Percentiles rank a stretch among this genome's conserved stretches.
Conservation (phyloP, 306 rosid species). For the Vigna hirtella region DNA sequence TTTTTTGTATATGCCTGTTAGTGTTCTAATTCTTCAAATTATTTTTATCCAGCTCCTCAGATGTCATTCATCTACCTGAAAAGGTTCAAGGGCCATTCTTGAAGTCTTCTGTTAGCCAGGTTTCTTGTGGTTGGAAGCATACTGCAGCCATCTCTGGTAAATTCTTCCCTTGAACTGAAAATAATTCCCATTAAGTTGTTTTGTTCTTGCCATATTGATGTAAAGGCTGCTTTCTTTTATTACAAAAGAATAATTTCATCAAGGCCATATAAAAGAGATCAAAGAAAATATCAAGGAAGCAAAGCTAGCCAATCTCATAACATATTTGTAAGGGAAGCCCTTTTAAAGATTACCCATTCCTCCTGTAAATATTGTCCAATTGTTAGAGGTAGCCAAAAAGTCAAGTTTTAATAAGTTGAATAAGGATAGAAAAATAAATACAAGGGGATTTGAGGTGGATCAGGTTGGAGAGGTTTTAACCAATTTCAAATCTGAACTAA, state of each 20-base stretch:
- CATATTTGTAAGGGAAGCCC: not conserved
- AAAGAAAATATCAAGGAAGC: conserved; percentile 16
- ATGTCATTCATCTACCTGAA: conserved; percentile 76
- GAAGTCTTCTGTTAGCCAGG: conserved; percentile 76
- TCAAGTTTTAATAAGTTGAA: not conserved
- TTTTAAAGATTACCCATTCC: not conserved
- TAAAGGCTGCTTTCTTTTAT: not conserved
- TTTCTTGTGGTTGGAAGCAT: conserved; percentile 99
- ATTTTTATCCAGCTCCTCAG: conserved; percentile 59
- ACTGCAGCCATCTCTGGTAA: conserved; percentile 90
- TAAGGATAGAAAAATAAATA: not conserved
- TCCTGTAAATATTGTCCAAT: not conserved
- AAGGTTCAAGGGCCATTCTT: conserved; percentile 82
- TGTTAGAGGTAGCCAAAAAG: not conserved
- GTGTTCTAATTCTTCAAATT: conserved; percentile 27
- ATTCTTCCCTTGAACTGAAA: conserved; percentile 9
- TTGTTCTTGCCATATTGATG: conserved; percentile 19
- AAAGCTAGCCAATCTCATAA: not conserved
- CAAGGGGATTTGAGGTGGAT: not conserved
- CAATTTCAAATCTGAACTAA: not conserved
- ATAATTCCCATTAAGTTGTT: not conserved
- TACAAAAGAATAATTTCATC: conserved; percentile 1
- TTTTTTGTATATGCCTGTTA: conserved; percentile 12
- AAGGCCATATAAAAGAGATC: not conserved
- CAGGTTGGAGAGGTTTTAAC: not conserved